Percentiles rank a stretch among this genome's conserved stretches.
Conservation (phyloP, 176 grass and related monocot species). For the Tillandsia leiboldiana region DNA sequence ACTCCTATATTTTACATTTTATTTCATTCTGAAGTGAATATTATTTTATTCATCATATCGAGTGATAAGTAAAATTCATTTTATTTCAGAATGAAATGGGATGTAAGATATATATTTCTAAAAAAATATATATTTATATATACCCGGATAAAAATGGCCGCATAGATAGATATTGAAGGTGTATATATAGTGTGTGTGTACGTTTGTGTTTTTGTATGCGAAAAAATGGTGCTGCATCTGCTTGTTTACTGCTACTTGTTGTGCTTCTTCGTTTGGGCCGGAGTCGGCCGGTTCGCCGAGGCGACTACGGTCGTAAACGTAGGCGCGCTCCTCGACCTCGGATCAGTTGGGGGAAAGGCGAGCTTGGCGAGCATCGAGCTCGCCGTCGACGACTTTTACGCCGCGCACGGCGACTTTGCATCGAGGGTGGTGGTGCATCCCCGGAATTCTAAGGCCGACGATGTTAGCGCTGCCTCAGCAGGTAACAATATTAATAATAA, state of each 20-base stretch:
- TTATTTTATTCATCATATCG: too few relatives aligned
- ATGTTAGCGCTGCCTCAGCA: constrained; percentile 22
- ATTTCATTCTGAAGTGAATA: too few relatives aligned
- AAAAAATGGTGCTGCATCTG: too few relatives aligned
- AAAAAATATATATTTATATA: too few relatives aligned
- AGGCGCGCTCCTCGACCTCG: constrained; percentile 33
- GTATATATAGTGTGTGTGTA: too few relatives aligned
- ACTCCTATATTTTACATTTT: too few relatives aligned
- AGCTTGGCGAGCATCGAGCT: constrained; percentile 28
- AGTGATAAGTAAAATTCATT: too few relatives aligned
- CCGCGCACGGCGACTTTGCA: constrained; percentile 8
- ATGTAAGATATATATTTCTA: too few relatives aligned
- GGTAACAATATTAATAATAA: constrained; percentile 4
- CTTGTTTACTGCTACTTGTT: background rate
- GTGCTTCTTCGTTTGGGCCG: background rate
- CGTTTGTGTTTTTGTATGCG: too few relatives aligned
- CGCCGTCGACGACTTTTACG: constrained; percentile 46
- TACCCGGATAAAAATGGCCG: too few relatives aligned
- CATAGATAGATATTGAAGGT: too few relatives aligned
- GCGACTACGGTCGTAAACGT: constrained; percentile 16
- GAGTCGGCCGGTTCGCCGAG: background rate
- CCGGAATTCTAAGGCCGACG: constrained; percentile 28
- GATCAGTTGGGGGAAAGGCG: constrained; percentile 18
- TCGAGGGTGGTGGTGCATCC: constrained; percentile 22
- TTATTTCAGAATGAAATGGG: too few relatives aligned